A percentile compares a stretch with the other conserved stretches of the same genome.
Conservation (phyloP, 768 basidiomycete genomes). For the Tylopilus intermedius region DNA sequence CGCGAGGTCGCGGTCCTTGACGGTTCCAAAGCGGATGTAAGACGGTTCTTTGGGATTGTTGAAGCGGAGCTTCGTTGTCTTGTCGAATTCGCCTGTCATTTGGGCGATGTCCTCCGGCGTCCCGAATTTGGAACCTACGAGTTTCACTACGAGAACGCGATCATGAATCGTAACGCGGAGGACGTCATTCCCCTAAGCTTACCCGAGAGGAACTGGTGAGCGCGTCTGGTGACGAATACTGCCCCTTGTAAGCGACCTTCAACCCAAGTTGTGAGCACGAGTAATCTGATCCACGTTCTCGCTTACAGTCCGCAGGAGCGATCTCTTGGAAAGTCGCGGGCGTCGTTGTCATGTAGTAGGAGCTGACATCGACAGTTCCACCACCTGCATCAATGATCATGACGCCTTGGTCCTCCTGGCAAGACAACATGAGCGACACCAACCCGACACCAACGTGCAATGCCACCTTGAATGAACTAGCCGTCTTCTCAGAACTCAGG, state of each 20-base stretch:
- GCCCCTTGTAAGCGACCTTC: conserved; percentile 49
- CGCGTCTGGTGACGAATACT: conserved; percentile 45
- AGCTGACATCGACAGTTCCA: conserved; percentile 57
- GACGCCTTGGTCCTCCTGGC: conserved; percentile 42
- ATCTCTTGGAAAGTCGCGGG: conserved; percentile 43
- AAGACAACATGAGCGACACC: background rate
- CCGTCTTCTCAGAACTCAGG: conserved; percentile 33
- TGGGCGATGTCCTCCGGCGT: conserved; percentile 37
- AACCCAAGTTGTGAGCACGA: conserved; percentile 1
- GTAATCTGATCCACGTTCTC: background rate
- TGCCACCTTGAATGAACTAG: conserved; percentile 25
- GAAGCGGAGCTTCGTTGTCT: conserved; percentile 44
- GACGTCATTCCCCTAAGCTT: background rate
- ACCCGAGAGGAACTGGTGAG: conserved; percentile 38
- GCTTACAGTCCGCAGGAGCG: conserved; percentile 41
- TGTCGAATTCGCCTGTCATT: conserved; percentile 43
- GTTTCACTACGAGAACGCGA: conserved; percentile 30
- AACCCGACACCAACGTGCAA: background rate
- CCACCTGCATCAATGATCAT: conserved; percentile 60
- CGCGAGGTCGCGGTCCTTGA: conserved; percentile 36
- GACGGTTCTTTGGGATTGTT: conserved; percentile 34
- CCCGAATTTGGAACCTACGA: conserved; percentile 38
- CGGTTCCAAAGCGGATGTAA: conserved; percentile 45
- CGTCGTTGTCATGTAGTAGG: conserved; percentile 41
- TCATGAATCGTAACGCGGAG: background rate